Evolutionary conservation across 2,329 filamentous ascomycete genomes (phyloP).

Genomic region (Cordyceps militaris): DNA sequence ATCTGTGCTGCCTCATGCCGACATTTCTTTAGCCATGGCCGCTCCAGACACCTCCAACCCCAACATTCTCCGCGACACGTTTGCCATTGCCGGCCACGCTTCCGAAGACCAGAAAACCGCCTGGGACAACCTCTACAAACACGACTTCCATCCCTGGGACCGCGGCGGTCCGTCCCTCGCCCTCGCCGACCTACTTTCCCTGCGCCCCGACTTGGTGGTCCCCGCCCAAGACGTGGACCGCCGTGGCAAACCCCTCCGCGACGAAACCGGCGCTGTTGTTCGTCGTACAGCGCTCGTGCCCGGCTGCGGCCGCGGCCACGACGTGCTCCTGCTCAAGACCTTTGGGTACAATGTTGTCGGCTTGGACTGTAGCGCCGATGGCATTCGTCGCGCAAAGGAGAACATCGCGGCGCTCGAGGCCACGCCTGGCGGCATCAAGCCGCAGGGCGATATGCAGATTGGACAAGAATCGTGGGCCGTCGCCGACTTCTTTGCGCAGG

Average conservation of each 20-base stretch:
- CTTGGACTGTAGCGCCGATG: conserved; percentile 55
- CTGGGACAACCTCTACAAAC: conserved; percentile 45
- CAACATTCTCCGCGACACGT: conserved; percentile 27
- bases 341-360: conserved; percentile 74
- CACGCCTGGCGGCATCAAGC: conserved; percentile 30
- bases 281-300: conserved; percentile 58
- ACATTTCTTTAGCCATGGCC: conserved; percentile 1
- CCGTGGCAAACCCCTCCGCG: conserved; percentile 23
- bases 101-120: conserved; percentile 28
- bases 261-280: conserved; percentile 19
- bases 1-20: not conserved
- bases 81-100: conserved; percentile 27
- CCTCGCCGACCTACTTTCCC: conserved; percentile 44
- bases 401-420: conserved; percentile 34
- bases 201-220: conserved; percentile 38
- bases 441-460: conserved; percentile 30
- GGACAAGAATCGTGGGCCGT: conserved; percentile 50
- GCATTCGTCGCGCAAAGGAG: conserved; percentile 38
- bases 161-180: conserved; percentile 45
- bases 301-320: conserved; percentile 76
- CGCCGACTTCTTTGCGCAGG: conserved; percentile 61
- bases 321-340: conserved; percentile 66
- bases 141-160: conserved; percentile 47
- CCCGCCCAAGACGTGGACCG: conserved; percentile 26
- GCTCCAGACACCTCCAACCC: conserved; percentile 15